Evolutionary conservation across 345 rosid genomes (phyloP).

Genomic region (Litchi chinensis): DNA sequence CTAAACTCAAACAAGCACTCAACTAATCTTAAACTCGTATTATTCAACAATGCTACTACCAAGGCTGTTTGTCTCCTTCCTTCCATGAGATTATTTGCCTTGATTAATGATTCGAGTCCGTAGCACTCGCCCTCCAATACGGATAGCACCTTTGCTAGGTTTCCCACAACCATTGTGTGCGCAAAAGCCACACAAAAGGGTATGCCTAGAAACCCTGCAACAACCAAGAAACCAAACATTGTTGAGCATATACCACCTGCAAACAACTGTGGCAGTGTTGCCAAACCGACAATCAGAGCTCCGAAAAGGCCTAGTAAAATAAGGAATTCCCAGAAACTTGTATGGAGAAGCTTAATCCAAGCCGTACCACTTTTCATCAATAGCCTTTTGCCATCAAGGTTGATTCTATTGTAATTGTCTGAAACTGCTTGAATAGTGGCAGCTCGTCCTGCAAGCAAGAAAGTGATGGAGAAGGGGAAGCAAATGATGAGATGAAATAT

Average conservation of each 20-base stretch:
- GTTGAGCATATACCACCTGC: conserved; percentile 14
- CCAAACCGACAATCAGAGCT: conserved; percentile 17
- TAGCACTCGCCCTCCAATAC: conserved; percentile 26
- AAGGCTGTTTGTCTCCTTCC: conserved; percentile 36
- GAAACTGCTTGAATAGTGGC: conserved; percentile 40
- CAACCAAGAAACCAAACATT: conserved; percentile 16
- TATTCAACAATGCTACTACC: conserved; percentile 30
- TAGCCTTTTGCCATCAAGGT: conserved; percentile 30
- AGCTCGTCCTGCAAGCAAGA: conserved; percentile 30
- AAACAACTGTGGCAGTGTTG: conserved; percentile 16
- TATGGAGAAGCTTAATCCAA: conserved; percentile 39
- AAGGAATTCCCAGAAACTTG: conserved; percentile 30
- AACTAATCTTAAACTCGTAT: conserved; percentile 17
- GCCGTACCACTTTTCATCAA: conserved; percentile 20
- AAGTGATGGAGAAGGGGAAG: conserved; percentile 36
- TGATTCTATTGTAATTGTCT: conserved; percentile 32
- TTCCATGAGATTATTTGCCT: conserved; percentile 30
- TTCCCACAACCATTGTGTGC: conserved; percentile 30
- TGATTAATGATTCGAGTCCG: conserved; percentile 31
- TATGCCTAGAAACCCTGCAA: conserved; percentile 25
- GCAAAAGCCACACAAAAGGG: conserved; percentile 37
- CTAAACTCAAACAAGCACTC: conserved; percentile 26
- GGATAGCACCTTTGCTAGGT: conserved; percentile 29
- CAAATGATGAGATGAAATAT: conserved; percentile 27
- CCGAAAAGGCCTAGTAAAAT: conserved; percentile 25